Evolutionary conservation across 148 eudicot species (phyloP).

Genomic region (Fagopyrum tataricum): DNA sequence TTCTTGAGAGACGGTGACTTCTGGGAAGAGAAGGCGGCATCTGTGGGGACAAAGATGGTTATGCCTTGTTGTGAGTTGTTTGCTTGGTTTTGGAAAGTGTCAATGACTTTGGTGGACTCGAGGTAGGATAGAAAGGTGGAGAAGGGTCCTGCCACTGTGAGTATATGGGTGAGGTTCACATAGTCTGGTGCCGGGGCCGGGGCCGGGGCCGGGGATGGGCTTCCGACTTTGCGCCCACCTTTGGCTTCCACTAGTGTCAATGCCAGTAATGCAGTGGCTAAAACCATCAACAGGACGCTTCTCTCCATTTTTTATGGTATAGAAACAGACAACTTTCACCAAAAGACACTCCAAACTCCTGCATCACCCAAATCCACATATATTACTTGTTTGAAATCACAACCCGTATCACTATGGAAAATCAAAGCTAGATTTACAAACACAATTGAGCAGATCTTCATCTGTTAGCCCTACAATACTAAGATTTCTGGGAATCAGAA

Average conservation of each 20-base stretch:
- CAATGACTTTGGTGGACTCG: constrained; percentile 55
- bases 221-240: background rate
- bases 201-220: constrained; percentile 61
- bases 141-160: constrained; percentile 80
- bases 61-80: constrained; percentile 80
- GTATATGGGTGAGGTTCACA: constrained; percentile 71
- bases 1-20: constrained; percentile 62
- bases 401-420: background rate
- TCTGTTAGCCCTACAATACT: background rate
- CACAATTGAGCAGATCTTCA: background rate
- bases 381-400: background rate
- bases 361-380: constrained; percentile 12
- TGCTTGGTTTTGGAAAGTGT: constrained; percentile 83
- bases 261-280: constrained; percentile 21
- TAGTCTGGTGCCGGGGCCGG: constrained; percentile 59
- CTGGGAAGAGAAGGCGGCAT: constrained; percentile 50
- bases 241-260: constrained; percentile 29
- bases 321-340: background rate
- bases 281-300: constrained; percentile 17
- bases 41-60: constrained; percentile 74
- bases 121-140: constrained; percentile 62
- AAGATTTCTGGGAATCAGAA: background rate
- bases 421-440: background rate
- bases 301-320: constrained; percentile 22
- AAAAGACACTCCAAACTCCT: constrained; percentile 24